Evolutionary conservation across 768 basidiomycete genomes (phyloP).

Genomic region (Amanita rubescens): DNA sequence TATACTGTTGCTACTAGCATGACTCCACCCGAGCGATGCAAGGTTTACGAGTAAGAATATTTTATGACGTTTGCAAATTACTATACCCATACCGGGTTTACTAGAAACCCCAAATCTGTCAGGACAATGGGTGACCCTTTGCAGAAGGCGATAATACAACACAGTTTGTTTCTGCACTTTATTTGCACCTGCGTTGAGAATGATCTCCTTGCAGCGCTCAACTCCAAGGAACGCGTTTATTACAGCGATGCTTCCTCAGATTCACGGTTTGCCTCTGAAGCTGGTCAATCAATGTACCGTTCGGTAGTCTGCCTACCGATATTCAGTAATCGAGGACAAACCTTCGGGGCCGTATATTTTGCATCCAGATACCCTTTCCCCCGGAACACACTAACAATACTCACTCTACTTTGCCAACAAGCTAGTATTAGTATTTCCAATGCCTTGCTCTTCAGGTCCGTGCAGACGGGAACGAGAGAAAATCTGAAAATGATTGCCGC

Average conservation of each 20-base stretch:
- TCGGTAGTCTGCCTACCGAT: conserved; percentile 66
- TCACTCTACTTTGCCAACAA: conserved; percentile 65
- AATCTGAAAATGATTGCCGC: conserved; percentile 74
- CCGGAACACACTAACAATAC: conserved; percentile 48
- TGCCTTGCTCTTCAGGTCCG: conserved; percentile 66
- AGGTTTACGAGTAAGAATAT: conserved; percentile 56
- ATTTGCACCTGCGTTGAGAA: neutral
- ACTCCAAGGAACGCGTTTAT: conserved; percentile 54
- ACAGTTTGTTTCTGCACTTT: conserved; percentile 36
- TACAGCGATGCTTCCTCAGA: conserved; percentile 58
- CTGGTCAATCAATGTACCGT: conserved; percentile 49
- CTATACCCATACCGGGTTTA: neutral
- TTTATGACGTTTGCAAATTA: neutral
- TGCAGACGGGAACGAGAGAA: conserved; percentile 65
- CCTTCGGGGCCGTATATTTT: conserved; percentile 63
- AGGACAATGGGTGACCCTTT: conserved; percentile 53
- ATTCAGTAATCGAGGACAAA: conserved; percentile 69
- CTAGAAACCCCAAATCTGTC: conserved; percentile 49
- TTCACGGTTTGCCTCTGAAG: conserved; percentile 63
- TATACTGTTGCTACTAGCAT: conserved; percentile 66
- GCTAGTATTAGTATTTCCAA: conserved; percentile 72
- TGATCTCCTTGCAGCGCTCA: conserved; percentile 38
- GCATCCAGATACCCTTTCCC: conserved; percentile 62
- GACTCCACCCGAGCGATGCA: conserved; percentile 49
- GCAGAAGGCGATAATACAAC: conserved; percentile 59